A percentile compares a stretch with the other conserved stretches of the same genome.
Evolutionary conservation across 2,329 filamentous ascomycete species (phyloP).

Genomic region (Helotiales sp.): DNA sequence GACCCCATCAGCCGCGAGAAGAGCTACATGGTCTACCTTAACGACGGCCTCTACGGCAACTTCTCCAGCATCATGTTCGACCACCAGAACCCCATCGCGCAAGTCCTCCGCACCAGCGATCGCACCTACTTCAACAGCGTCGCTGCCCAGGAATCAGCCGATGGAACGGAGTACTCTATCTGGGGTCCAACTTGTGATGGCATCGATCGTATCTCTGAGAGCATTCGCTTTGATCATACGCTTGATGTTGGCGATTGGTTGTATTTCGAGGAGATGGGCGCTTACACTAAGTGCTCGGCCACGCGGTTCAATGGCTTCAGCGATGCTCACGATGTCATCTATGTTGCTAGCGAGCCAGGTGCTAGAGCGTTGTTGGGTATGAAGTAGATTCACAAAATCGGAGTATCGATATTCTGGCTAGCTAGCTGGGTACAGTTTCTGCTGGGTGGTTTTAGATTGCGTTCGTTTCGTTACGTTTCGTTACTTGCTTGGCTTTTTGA

Average conservation of each 20-base stretch:
- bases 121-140: conserved; percentile 63
- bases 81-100: conserved; percentile 88
- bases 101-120: conserved; percentile 71
- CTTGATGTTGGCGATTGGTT: conserved; percentile 96
- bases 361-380: conserved; percentile 71
- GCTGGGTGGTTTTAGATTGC: neutral
- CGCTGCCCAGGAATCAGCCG: conserved; percentile 53
- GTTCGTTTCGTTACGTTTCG: neutral
- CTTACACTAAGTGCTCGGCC: conserved; percentile 97
- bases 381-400: conserved; percentile 20
- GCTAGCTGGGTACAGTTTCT: neutral
- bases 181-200: conserved; percentile 99
- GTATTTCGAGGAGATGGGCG: conserved; percentile 98
- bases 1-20: conserved; percentile 68
- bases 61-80: conserved; percentile 99
- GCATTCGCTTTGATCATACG: conserved; percentile 75
- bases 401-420: neutral
- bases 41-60: conserved; percentile 97
- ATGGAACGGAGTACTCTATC: conserved; percentile 83
- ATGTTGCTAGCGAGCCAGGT: conserved; percentile 91
- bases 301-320: conserved; percentile 98
- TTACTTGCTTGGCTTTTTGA: neutral
- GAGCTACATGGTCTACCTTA: conserved; percentile 96
- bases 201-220: conserved; percentile 90
- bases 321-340: conserved; percentile 89